Evolutionary conservation across 345 rosid species (phyloP), one percentile per base, ranked within the genome.

Genomic region (Salix suchowensis): DNA sequence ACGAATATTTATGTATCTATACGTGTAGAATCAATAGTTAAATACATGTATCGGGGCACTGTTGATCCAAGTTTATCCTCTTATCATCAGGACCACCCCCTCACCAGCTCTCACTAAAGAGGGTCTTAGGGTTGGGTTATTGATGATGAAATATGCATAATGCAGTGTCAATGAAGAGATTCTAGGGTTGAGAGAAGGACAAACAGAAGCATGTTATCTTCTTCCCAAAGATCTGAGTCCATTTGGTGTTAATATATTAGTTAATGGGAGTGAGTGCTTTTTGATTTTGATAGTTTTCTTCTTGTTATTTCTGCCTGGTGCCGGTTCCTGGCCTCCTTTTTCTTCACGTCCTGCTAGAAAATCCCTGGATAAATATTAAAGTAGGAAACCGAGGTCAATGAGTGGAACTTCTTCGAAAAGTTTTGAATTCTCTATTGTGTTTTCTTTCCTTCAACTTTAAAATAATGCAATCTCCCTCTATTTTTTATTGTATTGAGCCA

Each of bases 101-200:
- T 73, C 64, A 83, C 85, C 84, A 82, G 91, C 87, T 83, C 91
- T 85, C 89, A 80, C 87, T 85, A 82, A 79, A 76, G 73, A 73
- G 67, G 74, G 80, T 71, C 65, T 73, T 55, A 68, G 76, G 72
- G 55, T 77, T 82, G 88, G 86, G 91, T 76, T 74, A 48, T 79
- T 81, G 89, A 81, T 88, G 88, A 84, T 67, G 86, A 80, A 77
- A 84, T 55, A 55, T 55, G 2, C 3, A 54, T 44, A 58, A 62
- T 46, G 65, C 81, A 81, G 72, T 74, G 82, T 83, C 81, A 84
- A 76, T 70, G 82, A 79, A 87, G 79, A 82, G 92, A 91, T 92
- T 91, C 97, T 88, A 80, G 80, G 87, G 81, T 70, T 84, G n/a
- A 72, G 84, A 85, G 81, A 80, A 85, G 73, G 95, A 94, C 98